phyloP scores from a whole-genome alignment of 116 monocot genomes.

The Phalaenopsis hybrid region DNA sequence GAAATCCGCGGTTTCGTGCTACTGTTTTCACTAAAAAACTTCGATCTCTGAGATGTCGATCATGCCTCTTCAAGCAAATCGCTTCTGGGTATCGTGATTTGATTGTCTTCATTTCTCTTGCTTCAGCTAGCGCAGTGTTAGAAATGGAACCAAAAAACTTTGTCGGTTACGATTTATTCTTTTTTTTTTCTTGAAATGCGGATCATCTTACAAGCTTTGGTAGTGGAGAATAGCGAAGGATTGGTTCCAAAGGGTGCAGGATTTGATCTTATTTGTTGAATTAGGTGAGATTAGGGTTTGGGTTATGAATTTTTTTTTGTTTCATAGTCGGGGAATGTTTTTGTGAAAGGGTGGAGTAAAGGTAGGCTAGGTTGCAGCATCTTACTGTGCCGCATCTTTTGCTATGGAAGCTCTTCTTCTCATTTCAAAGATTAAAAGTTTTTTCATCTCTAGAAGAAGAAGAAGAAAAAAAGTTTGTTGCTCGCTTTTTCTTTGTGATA shows the following conservation, averaged over 20 bases:
- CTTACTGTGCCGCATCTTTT: background rate
- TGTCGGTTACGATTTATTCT: background rate
- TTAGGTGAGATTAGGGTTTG: slow-evolving; percentile 7
- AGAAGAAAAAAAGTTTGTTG: background rate
- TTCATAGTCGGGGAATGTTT: background rate
- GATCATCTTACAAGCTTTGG: background rate
- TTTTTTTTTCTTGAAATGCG: background rate
- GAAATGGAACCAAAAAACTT: background rate
- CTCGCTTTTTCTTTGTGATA: background rate
- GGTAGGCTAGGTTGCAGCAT: background rate
- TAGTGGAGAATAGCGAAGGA: background rate
- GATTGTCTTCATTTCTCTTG: background rate
- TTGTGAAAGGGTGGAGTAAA: background rate
- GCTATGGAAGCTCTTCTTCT: background rate
- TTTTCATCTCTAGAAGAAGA: background rate
- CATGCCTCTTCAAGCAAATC: background rate
- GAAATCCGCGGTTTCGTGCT: background rate
- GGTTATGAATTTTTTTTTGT: background rate
- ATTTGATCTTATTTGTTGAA: background rate
- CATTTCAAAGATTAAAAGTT: background rate
- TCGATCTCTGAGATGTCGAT: background rate
- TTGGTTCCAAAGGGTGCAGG: background rate
- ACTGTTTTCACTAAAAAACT: background rate
- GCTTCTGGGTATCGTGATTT: background rate
- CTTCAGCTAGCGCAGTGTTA: background rate